These are phyloP conservation scores for Pezizomycotina sp. DNA, from an alignment of 2,329 filamentous ascomycete genomes.

Conservation along the genomic window DNA sequence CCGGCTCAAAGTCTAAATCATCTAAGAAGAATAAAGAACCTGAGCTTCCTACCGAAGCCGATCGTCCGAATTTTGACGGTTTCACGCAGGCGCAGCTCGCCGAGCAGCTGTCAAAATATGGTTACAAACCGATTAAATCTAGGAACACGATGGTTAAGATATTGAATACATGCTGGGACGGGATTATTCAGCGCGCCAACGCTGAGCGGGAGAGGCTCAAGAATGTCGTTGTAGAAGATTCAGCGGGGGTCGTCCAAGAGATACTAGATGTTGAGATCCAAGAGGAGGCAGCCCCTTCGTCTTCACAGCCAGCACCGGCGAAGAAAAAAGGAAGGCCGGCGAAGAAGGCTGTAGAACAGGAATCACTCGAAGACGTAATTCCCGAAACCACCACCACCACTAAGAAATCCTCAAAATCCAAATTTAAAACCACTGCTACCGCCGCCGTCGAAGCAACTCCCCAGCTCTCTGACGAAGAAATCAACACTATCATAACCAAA, in stretches of 20 bases:
- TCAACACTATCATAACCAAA: constrained; percentile 7
- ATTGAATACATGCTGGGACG: constrained; percentile 15
- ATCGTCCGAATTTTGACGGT: constrained; percentile 15
- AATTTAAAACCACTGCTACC: background rate
- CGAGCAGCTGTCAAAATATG: constrained; percentile 12
- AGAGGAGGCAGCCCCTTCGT: background rate
- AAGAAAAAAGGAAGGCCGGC: constrained; percentile 8
- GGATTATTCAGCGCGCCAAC: too few species aligned
- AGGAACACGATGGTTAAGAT: constrained; percentile 16
- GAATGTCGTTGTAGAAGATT: too few species aligned
- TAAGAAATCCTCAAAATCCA: too few species aligned
- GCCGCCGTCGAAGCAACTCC: constrained; percentile 5
- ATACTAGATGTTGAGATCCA: too few species aligned
- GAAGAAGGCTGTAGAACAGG: background rate
- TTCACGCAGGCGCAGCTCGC: constrained; percentile 13
- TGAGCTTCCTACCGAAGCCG: too few species aligned
- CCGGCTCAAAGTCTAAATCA: too few species aligned
- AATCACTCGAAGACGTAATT: too few species aligned
- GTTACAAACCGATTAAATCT: constrained; percentile 16
- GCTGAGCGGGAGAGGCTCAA: constrained; percentile 1
- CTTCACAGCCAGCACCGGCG: constrained; percentile 9
- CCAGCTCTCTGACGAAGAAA: too few species aligned
- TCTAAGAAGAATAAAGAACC: too few species aligned
- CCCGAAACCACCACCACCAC: too few species aligned
- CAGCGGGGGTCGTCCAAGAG: too few species aligned